phyloP scores from a whole-genome alignment of 176 grass and related monocot species.

The Dactylis glomerata region DNA sequence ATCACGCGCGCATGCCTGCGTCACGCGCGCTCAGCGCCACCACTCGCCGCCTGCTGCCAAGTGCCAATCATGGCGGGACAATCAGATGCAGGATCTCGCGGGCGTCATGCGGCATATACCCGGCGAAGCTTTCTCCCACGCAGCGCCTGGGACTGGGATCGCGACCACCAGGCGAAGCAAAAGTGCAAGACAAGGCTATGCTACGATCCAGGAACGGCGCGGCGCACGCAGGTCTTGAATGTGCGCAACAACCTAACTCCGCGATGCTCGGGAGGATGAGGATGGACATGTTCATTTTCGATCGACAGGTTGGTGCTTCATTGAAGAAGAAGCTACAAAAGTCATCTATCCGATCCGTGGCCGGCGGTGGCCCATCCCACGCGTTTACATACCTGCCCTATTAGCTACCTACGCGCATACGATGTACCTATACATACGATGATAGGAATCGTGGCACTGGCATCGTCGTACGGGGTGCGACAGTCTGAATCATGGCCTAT shows the following conservation, averaged over 20 bases:
- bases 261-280: neutral
- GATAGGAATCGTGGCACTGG: too few relatives aligned
- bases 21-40: neutral
- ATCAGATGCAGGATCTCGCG: neutral
- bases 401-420: too few relatives aligned
- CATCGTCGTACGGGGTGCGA: neutral
- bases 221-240: neutral
- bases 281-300: neutral
- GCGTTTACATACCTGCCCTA: too few relatives aligned
- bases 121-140: conserved; percentile 28
- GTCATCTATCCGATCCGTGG: neutral
- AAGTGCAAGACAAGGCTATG: conserved; percentile 3
- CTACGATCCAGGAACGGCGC: conserved; percentile 21
- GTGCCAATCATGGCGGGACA: neutral
- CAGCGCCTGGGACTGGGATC: neutral
- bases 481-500: neutral
- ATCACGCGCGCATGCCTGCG: neutral
- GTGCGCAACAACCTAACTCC: neutral
- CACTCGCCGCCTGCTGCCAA: too few relatives aligned
- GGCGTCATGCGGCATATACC: neutral
- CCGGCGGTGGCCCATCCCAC: neutral
- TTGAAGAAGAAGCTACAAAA: neutral
- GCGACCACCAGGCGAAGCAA: neutral
- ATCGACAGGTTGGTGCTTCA: neutral
- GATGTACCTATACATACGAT: neutral